These are phyloP conservation scores for Quercus berberidifolia DNA, from an alignment of 306 rosid genomes.

Conservation along the genomic window DNA sequence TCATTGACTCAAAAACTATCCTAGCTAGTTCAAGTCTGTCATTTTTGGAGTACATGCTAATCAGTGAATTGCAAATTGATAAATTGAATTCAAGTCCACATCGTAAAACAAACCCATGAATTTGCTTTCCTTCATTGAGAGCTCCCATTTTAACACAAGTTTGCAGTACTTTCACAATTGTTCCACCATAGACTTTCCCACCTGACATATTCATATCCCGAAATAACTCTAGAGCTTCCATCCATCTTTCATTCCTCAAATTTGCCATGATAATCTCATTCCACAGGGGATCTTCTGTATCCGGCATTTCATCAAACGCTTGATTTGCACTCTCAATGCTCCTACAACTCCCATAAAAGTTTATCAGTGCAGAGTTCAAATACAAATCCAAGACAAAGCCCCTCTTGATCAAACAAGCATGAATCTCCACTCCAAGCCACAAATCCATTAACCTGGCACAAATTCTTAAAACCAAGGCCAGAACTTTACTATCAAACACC, in stretches of 20 bases:
- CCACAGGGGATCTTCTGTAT: slow-evolving; percentile 56
- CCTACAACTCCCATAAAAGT: slow-evolving; percentile 52
- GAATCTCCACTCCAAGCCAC: slow-evolving; percentile 52
- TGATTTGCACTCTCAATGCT: slow-evolving; percentile 46
- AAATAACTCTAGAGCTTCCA: slow-evolving; percentile 41
- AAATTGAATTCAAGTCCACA: slow-evolving; percentile 36
- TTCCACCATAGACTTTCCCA: slow-evolving; percentile 36
- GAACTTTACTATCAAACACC: slow-evolving; percentile 38
- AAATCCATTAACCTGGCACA: slow-evolving; percentile 40
- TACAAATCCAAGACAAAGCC: slow-evolving; percentile 54
- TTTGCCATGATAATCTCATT: slow-evolving; percentile 54
- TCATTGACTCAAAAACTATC: slow-evolving; percentile 52
- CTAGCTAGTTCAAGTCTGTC: slow-evolving; percentile 39
- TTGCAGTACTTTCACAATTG: slow-evolving; percentile 52
- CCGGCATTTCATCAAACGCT: slow-evolving; percentile 45
- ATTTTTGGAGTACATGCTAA: slow-evolving; percentile 71
- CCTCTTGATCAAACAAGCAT: slow-evolving; percentile 52
- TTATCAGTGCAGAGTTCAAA: slow-evolving; percentile 53
- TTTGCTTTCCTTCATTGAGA: slow-evolving; percentile 61
- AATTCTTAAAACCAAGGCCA: slow-evolving; percentile 48
- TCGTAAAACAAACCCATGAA: slow-evolving; percentile 70
- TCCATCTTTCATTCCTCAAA: slow-evolving; percentile 51
- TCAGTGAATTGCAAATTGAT: slow-evolving; percentile 53
- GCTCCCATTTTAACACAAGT: slow-evolving; percentile 69
- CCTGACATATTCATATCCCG: slow-evolving; percentile 43